Percentiles rank a stretch among this genome's conserved stretches.
Conservation (phyloP, 139 green algal genomes). For the Tetraselmis striata region DNA sequence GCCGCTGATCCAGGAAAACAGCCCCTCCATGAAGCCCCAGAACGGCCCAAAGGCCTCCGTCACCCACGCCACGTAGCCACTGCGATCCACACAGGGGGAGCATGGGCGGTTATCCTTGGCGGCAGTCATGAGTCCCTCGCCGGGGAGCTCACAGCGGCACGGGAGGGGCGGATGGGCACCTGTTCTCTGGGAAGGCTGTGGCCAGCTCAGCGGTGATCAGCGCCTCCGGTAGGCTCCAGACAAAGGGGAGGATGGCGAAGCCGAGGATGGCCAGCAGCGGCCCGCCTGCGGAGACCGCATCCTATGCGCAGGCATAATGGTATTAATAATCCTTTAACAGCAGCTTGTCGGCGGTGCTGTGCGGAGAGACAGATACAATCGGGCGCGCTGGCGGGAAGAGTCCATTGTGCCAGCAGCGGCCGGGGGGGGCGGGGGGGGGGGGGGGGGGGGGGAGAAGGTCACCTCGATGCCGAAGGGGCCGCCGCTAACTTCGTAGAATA, state of each 20-base stretch:
- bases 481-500: slow-evolving; percentile 94
- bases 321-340: too few relatives aligned
- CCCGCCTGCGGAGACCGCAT: slow-evolving; percentile 67
- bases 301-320: slow-evolving; percentile 34
- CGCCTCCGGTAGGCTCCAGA: slow-evolving; percentile 89
- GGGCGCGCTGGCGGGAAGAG: too few relatives aligned
- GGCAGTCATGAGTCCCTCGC: too few relatives aligned
- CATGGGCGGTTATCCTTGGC: too few relatives aligned
- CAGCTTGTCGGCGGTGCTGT: too few relatives aligned
- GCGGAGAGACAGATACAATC: too few relatives aligned
- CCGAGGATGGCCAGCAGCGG: slow-evolving; percentile 77
- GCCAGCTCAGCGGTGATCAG: slow-evolving; percentile 81
- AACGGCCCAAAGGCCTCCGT: slow-evolving; percentile 92
- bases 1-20: slow-evolving; percentile 84
- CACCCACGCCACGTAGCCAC: slow-evolving; percentile 91
- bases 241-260: slow-evolving; percentile 70
- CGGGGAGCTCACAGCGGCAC: too few relatives aligned
- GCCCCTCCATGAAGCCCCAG: slow-evolving; percentile 94
- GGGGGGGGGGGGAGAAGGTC: not conserved
- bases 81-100: too few relatives aligned
- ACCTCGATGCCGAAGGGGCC: slow-evolving; percentile 93
- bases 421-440: too few relatives aligned
- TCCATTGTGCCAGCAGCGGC: too few relatives aligned
- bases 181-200: slow-evolving; percentile 46
- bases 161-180: too few relatives aligned